Evolutionary conservation across 1,139 yeast genomes (phyloP).

Genomic region (Taphrina betulina): DNA sequence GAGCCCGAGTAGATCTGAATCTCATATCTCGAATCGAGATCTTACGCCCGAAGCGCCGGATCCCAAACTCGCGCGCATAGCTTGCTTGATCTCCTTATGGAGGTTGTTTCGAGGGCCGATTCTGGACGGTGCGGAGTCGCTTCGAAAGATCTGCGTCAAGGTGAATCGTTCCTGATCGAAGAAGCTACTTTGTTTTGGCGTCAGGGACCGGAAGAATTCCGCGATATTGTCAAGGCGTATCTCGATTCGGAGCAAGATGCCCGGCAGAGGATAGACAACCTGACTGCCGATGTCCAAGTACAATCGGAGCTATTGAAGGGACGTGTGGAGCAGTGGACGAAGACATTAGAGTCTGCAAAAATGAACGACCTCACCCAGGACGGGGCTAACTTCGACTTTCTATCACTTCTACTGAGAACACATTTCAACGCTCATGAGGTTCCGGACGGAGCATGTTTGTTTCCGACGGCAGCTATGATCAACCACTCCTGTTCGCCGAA

Average conservation of each 20-base stretch:
- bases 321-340: neutral
- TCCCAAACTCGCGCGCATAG: no score
- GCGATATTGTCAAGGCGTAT: neutral
- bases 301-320: neutral
- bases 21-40: no score
- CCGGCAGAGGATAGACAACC: slow-evolving; percentile 5
- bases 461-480: slow-evolving; percentile 23
- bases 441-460: slow-evolving; percentile 6
- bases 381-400: neutral
- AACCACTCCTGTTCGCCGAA: slow-evolving; percentile 27
- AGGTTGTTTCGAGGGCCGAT: neutral
- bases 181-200: slow-evolving; percentile 10
- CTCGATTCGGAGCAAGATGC: neutral
- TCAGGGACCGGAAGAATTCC: neutral
- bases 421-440: slow-evolving; percentile 30
- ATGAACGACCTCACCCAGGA: neutral
- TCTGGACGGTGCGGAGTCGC: slow-evolving; percentile 10
- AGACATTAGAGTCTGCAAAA: neutral
- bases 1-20: no score
- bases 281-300: slow-evolving; percentile 4
- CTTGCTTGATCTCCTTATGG: slow-evolving; percentile 8
- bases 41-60: no score
- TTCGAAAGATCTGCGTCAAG: neutral
- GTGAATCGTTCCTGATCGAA: neutral
- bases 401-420: slow-evolving; percentile 5